Evolutionary conservation across 495 filamentous ascomycete genomes (phyloP).

Genomic region (Paragyromitra xinjiangensis): DNA sequence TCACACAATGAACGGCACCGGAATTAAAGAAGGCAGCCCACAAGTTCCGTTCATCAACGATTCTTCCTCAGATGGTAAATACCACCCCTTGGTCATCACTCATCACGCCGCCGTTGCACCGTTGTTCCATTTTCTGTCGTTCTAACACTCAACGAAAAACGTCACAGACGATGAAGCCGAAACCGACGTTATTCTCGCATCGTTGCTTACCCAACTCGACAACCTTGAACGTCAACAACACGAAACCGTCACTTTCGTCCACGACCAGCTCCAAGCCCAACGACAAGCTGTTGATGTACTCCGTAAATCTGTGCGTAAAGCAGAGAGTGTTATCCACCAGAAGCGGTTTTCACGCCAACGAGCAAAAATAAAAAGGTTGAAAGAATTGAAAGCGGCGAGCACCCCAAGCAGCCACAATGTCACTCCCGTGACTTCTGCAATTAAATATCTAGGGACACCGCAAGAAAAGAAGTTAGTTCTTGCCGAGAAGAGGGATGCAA

Average conservation of each 20-base stretch:
- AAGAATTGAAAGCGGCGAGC: slow-evolving; percentile 2
- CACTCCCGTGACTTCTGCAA: background rate
- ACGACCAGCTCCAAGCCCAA: slow-evolving; percentile 34
- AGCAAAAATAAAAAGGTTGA: slow-evolving; percentile 33
- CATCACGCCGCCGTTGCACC: background rate
- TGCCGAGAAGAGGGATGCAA: background rate
- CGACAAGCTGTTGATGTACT: slow-evolving; percentile 30
- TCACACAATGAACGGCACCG: slow-evolving; percentile 21
- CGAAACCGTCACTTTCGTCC: slow-evolving; percentile 27
- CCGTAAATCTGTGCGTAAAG: slow-evolving; percentile 30
- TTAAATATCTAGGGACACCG: background rate
- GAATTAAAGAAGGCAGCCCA: slow-evolving; percentile 5
- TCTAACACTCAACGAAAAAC: slow-evolving; percentile 16
- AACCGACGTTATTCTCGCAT: slow-evolving; percentile 30
- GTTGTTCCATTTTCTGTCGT: background rate
- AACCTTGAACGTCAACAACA: slow-evolving; percentile 31
- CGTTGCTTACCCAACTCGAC: slow-evolving; percentile 33
- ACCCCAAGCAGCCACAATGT: background rate
- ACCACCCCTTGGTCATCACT: background rate
- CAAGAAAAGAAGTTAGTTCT: background rate
- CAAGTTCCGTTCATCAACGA: background rate
- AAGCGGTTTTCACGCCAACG: slow-evolving; percentile 36
- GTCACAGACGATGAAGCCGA: slow-evolving; percentile 39
- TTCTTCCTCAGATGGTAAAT: slow-evolving; percentile 31
- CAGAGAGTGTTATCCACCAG: slow-evolving; percentile 31